Evolutionary conservation across 2,329 filamentous ascomycete species (phyloP), one percentile per base, ranked within the genome.

Genomic region (Trichoderma harzianum): DNA sequence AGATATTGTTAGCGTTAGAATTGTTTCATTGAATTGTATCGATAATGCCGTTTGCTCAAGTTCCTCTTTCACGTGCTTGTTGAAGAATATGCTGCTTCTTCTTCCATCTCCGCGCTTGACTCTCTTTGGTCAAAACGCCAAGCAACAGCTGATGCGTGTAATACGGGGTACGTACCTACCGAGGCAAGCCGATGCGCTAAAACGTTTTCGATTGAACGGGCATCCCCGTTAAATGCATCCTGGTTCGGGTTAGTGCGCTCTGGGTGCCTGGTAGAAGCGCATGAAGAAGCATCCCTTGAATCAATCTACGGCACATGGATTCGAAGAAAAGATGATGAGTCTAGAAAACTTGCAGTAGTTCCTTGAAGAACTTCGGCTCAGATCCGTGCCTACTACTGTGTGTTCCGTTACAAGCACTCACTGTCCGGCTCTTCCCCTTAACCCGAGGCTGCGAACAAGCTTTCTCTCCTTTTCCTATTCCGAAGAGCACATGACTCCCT

Each of bases 401-500:
- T 43, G 16, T 43, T 43, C 39, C 1, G 39, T 39, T 39, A 51
- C n/a, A 6, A 28, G 1, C 3, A 18, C 16, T 21, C 43, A 51
- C 43, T 51, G n/a, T 21, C 14, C 43, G 18, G 18, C 5, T 11
- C 53, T 68, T 34, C 57, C 65, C 65, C 55, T 68, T 58, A 36
- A 36, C 26, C 36, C 55, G 66, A 34, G 28, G 55, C 26, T 43
- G 18, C 21, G 30, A 39, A 6, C 28, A 47, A 26, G 3, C 30
- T 14, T 68, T 55, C 34, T 39, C 65, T 53, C 60, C 60, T 61
- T 47, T 51, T 28, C 60, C 60, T 28, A 26, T 51, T 28, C 34
- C 57, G 57, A 51, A 18, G 67, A 61, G 67, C 67, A 69, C 67
- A 43, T 69, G 67, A 69, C 67, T 30, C 16, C 34, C 55, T 24